These are phyloP conservation scores for Microdochium bolleyi DNA, from an alignment of 2,329 filamentous ascomycete species.

Conservation along the genomic window DNA sequence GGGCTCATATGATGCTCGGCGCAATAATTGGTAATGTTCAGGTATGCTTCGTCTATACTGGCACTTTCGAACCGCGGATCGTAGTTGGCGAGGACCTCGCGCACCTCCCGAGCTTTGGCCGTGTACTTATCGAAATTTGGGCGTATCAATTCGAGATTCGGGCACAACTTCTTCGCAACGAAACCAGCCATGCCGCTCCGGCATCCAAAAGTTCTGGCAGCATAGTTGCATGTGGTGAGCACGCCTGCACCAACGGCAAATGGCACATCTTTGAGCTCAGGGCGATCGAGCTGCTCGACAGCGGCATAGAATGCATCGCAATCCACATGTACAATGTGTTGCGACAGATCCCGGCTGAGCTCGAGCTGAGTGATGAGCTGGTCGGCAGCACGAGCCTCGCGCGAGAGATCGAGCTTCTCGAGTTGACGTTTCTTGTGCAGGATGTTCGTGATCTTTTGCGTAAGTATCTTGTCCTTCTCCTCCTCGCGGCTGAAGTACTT, in stretches of 20 bases:
- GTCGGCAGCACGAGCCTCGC: constrained; percentile 70
- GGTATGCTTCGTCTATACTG: constrained; percentile 91
- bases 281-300: constrained; percentile 77
- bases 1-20: constrained; percentile 57
- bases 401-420: constrained; percentile 65
- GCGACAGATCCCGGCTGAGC: constrained; percentile 67
- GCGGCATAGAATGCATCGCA: constrained; percentile 98
- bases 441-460: constrained; percentile 77
- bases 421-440: constrained; percentile 66
- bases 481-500: constrained; percentile 95
- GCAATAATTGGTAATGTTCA: constrained; percentile 91
- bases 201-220: constrained; percentile 82
- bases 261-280: constrained; percentile 76
- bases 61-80: constrained; percentile 88
- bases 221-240: constrained; percentile 71
- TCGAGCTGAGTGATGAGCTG: constrained; percentile 77
- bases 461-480: constrained; percentile 70
- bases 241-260: constrained; percentile 79
- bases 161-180: constrained; percentile 90
- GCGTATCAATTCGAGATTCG: constrained; percentile 72
- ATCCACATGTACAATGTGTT: constrained; percentile 84
- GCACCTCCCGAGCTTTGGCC: constrained; percentile 81
- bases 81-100: constrained; percentile 75
- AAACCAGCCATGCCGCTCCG: constrained; percentile 95
- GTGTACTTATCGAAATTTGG: constrained; percentile 88